Percentiles rank a stretch among this genome's conserved stretches.
These are phyloP conservation scores for Suillus occidentalis DNA, from an alignment of 768 basidiomycete species.

Conservation along the genomic window DNA sequence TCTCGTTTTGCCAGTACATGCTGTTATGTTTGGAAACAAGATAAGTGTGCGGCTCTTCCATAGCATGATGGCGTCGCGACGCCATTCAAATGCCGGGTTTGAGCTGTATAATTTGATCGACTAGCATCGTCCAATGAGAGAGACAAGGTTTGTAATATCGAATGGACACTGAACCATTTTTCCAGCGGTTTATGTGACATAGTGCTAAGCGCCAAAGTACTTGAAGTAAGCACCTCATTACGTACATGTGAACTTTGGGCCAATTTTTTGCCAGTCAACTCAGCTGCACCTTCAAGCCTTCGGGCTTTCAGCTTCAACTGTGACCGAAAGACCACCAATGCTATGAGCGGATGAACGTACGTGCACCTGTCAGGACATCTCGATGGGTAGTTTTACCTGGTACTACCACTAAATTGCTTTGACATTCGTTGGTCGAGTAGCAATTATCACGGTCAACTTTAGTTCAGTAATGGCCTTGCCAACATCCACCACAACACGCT, in stretches of 20 bases:
- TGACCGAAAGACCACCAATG: neutral
- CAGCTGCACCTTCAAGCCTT: neutral
- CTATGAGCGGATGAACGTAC: neutral
- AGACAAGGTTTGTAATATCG: neutral
- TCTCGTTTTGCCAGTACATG: neutral
- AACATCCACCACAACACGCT: constrained; percentile 12
- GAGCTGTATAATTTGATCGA: neutral
- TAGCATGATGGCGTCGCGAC: neutral
- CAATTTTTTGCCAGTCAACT: no score
- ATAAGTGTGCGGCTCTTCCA: neutral
- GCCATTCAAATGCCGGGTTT: neutral
- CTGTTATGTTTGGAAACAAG: neutral
- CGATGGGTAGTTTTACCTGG: neutral
- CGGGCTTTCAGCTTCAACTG: neutral
- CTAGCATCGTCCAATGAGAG: neutral
- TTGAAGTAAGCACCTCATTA: neutral
- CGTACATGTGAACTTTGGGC: neutral
- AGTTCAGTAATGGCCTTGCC: neutral
- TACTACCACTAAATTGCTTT: constrained; percentile 9
- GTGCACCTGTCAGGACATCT: neutral
- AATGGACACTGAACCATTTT: neutral
- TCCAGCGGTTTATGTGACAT: neutral
- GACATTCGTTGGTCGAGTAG: neutral
- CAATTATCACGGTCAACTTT: neutral
- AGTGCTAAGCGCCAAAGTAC: neutral